These are phyloP conservation scores for Colletotrichum chrysophilum DNA, from an alignment of 2,329 filamentous ascomycete species.

Conservation along the genomic window DNA sequence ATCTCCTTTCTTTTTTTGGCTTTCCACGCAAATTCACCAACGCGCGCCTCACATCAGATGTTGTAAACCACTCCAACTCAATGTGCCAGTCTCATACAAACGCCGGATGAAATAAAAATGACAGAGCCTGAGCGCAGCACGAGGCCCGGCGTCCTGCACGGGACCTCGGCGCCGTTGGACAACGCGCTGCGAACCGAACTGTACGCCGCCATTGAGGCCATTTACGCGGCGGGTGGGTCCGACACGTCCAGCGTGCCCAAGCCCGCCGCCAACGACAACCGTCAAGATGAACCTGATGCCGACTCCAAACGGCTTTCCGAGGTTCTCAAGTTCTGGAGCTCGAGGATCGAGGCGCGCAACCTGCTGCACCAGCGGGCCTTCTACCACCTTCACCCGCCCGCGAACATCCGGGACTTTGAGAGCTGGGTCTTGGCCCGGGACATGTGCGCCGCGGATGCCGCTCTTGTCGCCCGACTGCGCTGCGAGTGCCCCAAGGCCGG, in stretches of 20 bases:
- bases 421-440: not conserved
- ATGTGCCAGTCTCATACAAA: not conserved
- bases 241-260: not conserved
- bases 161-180: not conserved
- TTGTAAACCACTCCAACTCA: not conserved
- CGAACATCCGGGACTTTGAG: not conserved
- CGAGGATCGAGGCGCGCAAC: not conserved
- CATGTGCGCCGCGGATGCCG: not conserved
- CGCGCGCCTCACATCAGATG: not conserved
- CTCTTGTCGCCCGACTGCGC: not conserved
- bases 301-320: not conserved
- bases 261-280: not conserved
- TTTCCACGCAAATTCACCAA: not conserved
- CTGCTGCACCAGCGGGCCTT: not conserved
- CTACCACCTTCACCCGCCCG: slow-evolving; percentile 10
- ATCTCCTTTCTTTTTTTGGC: not conserved
- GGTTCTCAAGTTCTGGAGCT: not conserved
- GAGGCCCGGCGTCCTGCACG: not conserved
- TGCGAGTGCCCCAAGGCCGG: not conserved
- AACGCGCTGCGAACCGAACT: not conserved
- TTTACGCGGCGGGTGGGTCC: slow-evolving; percentile 6
- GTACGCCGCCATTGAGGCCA: slow-evolving; percentile 1
- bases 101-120: not conserved
- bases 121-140: not conserved
- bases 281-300: not conserved